Evolutionary conservation across 805 yeast genomes (phyloP), one percentile per base, ranked within the genome.

Genomic region (Sugiyamaella lignohabitans): DNA sequence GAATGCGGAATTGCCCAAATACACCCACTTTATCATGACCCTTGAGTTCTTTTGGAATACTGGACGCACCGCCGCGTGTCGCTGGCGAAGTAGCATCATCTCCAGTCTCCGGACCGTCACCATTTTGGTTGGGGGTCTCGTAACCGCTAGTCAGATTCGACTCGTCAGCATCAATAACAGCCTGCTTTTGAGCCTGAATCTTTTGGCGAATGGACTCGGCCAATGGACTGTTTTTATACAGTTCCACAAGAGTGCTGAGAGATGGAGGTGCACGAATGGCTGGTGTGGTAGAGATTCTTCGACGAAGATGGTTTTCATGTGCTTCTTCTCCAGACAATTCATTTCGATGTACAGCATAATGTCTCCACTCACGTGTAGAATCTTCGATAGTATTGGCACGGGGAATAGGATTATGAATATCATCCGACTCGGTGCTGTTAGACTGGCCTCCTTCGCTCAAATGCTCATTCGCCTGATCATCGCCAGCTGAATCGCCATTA

Each of bases 321-420:
- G 18, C 20, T n/a, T 16, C 27, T 18, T 20, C 43, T 1, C 35
- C 40, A 35, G 38, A 5, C 20, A 35, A n/a, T 18, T 35, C 38
- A 17, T 18, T 17, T 35, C 38, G 5, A 59, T 87, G 95, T 5
- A 75, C 76, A 0, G 94, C 95, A 61, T 71, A 81, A 63, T 86
- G 95, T 49, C 79, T 88, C 95, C 95, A 87, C 65, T 87, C 95
- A 24, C 79, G 69, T 16, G 89, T 84, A 2, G 82, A 71, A 49
- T 82, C 82, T 20, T 51, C 54, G 19, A 45, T 45, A 14, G 48
- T 40, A 16, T 35, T 16, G 34, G 42, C 27, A 17, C 46, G 3
- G 3, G 47, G 48, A 20, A 50, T 14, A 10, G 52, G 49, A 27
- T 20, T 37, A 38, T 53, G 57, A 3, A 53, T 21, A 38, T 53